Evolutionary conservation across 148 eudicot genomes (phyloP).

Genomic region (Camellia sinensis): DNA sequence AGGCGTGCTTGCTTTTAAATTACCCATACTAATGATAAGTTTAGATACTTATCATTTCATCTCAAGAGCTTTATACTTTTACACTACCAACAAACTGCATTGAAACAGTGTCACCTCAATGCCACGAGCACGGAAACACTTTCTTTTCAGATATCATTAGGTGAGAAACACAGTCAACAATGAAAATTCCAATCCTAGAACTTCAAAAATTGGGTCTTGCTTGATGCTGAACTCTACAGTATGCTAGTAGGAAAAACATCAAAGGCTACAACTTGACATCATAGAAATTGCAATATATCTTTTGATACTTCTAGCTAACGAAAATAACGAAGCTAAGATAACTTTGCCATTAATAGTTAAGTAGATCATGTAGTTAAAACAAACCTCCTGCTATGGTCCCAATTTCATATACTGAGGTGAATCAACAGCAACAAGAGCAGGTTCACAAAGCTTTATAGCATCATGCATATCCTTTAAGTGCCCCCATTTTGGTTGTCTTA

Average conservation of each 20-base stretch:
- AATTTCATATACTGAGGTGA: slow-evolving; percentile 74
- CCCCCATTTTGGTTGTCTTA: slow-evolving; percentile 96
- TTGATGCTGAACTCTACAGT: not conserved
- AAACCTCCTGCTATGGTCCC: slow-evolving; percentile 91
- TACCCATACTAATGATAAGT: not conserved
- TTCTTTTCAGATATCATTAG: not conserved
- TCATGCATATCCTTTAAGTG: slow-evolving; percentile 96
- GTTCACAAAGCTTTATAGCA: slow-evolving; percentile 95
- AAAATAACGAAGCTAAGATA: not conserved
- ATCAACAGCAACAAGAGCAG: slow-evolving; percentile 83
- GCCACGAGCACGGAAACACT: not conserved
- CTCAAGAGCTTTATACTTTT: not conserved
- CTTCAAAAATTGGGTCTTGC: not conserved
- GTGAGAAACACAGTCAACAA: not conserved
- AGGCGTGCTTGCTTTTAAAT: too few relatives aligned
- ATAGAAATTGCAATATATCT: not conserved
- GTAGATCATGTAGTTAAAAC: slow-evolving; percentile 12
- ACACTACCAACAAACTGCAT: not conserved
- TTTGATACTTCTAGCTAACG: not conserved
- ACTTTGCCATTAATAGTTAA: not conserved
- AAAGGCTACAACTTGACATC: not conserved
- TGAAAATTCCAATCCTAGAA: not conserved
- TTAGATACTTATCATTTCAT: not conserved
- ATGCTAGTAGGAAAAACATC: not conserved
- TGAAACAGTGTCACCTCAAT: not conserved